Conservation (phyloP, 345 rosid genomes). For the Hirschfeldia incana region DNA sequence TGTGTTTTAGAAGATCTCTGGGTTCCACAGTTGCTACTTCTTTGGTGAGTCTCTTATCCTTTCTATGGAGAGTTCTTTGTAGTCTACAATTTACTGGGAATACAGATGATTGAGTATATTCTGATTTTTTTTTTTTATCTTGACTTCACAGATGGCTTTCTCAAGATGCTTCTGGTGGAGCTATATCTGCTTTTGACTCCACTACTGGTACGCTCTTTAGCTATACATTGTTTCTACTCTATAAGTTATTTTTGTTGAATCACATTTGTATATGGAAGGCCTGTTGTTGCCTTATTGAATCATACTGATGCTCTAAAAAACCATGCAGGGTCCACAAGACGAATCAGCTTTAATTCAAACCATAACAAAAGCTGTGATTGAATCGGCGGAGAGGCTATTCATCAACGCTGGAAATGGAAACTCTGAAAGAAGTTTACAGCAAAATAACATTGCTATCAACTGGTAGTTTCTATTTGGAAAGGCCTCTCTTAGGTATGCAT, state of each 20-base stretch:
- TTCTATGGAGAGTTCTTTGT: neutral
- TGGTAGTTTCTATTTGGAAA: constrained; percentile 60
- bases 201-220: constrained; percentile 50
- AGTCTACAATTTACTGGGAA: neutral
- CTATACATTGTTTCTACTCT: constrained; percentile 8
- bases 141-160: constrained; percentile 49
- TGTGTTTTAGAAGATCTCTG: constrained; percentile 48
- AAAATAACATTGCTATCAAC: constrained; percentile 55
- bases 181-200: constrained; percentile 53
- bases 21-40: constrained; percentile 55
- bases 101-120: neutral
- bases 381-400: constrained; percentile 47
- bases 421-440: constrained; percentile 33
- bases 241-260: neutral
- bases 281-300: neutral
- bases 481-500: constrained; percentile 49
- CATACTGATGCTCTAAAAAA: constrained; percentile 11
- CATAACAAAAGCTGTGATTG: constrained; percentile 52
- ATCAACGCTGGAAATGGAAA: constrained; percentile 44
- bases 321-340: constrained; percentile 55
- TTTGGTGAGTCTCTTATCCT: constrained; percentile 48
- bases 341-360: constrained; percentile 49
- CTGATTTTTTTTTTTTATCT: constrained; percentile 16
- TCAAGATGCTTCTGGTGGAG: constrained; percentile 59
- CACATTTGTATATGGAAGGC: neutral